Conservation (phyloP, 805 yeast genomes). For the Candida qinlingensis region DNA sequence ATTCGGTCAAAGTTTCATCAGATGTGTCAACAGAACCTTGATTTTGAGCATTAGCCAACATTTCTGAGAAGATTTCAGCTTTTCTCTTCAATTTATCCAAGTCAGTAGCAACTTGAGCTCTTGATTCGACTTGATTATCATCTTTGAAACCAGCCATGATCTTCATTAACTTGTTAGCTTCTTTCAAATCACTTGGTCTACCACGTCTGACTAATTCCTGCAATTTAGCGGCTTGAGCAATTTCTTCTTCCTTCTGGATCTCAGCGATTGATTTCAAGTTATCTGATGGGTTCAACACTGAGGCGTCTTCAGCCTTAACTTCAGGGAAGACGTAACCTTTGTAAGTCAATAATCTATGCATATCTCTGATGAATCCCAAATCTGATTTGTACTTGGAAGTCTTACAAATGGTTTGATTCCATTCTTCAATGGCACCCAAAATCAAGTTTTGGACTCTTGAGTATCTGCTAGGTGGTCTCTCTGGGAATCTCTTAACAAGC, state of each 20-base stretch:
- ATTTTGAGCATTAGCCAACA: constrained; percentile 54
- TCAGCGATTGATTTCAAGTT: constrained; percentile 84
- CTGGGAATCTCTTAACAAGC: constrained; percentile 89
- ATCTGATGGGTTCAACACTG: constrained; percentile 88
- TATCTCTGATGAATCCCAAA: constrained; percentile 85
- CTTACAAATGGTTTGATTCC: constrained; percentile 93
- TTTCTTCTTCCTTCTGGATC: constrained; percentile 84
- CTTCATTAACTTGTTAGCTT: constrained; percentile 95
- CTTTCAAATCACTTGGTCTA: constrained; percentile 89
- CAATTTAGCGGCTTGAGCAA: constrained; percentile 90
- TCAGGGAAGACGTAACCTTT: constrained; percentile 95
- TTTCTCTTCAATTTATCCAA: constrained; percentile 79
- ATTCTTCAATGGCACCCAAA: constrained; percentile 89
- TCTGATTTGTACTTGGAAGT: constrained; percentile 89
- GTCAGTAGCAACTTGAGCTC: constrained; percentile 77
- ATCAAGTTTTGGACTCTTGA: constrained; percentile 79
- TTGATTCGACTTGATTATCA: constrained; percentile 59
- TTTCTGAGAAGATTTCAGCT: constrained; percentile 81
- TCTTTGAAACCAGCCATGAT: constrained; percentile 97
- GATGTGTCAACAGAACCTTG: constrained; percentile 32
- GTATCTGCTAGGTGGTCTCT: constrained; percentile 84
- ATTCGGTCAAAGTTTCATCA: constrained; percentile 72
- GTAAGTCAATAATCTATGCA: constrained; percentile 85
- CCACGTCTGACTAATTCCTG: constrained; percentile 96
- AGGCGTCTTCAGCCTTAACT: constrained; percentile 82